Conservation (phyloP, 768 basidiomycete species). For the Lyophyllum decastes region DNA sequence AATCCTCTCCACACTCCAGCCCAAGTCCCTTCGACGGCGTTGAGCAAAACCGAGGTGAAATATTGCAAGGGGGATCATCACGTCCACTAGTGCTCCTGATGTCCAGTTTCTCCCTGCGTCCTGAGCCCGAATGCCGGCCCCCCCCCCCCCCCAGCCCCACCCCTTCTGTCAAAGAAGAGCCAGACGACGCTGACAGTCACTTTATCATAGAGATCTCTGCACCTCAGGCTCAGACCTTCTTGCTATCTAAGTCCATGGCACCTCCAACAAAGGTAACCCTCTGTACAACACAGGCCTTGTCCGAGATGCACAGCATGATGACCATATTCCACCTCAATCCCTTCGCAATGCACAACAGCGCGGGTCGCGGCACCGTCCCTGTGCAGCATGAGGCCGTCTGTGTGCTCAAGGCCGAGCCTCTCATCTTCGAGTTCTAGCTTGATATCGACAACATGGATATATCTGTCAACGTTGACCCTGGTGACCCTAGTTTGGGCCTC, state of each 20-base stretch:
- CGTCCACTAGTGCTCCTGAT: not conserved
- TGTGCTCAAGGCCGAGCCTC: slow-evolving; percentile 60
- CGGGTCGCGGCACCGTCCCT: slow-evolving; percentile 36
- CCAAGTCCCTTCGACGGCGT: slow-evolving; percentile 6
- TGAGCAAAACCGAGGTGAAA: slow-evolving; percentile 4
- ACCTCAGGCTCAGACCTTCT: slow-evolving; percentile 16
- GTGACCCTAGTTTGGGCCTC: not conserved
- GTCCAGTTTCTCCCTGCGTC: not conserved
- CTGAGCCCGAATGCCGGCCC: not conserved
- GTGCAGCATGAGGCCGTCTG: slow-evolving; percentile 49
- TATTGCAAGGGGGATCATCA: too few species aligned
- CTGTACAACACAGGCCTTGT: slow-evolving; percentile 72
- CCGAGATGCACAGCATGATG: slow-evolving; percentile 77
- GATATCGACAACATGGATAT: slow-evolving; percentile 27
- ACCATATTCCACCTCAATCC: slow-evolving; percentile 76
- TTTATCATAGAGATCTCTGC: slow-evolving; percentile 48
- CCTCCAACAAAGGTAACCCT: slow-evolving; percentile 70
- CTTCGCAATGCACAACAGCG: slow-evolving; percentile 64
- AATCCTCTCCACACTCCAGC: slow-evolving; percentile 17
- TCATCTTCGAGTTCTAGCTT: slow-evolving; percentile 69
- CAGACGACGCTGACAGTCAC: slow-evolving; percentile 36
- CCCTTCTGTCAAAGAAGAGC: slow-evolving; percentile 38
- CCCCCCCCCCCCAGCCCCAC: slow-evolving; percentile 9
- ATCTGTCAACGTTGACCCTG: slow-evolving; percentile 16
- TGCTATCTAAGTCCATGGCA: slow-evolving; percentile 40